Base-by-base conservation (phyloP, 2,329 filamentous ascomycete genomes). In the Pezicula carpinea region DNA sequence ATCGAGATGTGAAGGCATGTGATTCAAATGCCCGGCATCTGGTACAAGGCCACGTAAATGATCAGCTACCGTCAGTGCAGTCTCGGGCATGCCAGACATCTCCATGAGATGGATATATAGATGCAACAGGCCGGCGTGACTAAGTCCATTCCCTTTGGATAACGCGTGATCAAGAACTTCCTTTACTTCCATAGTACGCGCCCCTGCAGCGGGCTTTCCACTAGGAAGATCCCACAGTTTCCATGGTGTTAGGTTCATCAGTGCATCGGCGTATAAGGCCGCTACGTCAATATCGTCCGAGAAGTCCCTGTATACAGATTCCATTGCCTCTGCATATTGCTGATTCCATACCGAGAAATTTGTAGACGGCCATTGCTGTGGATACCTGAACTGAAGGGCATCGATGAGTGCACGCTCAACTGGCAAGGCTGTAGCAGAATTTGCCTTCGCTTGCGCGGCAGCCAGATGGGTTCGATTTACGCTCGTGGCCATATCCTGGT, bases 1-100 rank as follows among this genome's bases (percentile, higher is more conserved):
- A 61, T 91, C 86, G 31, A 91, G 70, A 62, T 92, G 87, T 0
- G 81, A 81, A 0, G 87, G 86, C 87, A 92, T 91, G 59, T 89
- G 85, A 34, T 82, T 72, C 0, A 88, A 67, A 62, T 90, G 86
- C 1, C 85, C 85, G 0, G 79, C 74, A 59, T 89, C 84, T 0
- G 85, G 85, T 0, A 85, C 77, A 2, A 89, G 72, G 8, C 71
- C 73, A 18, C 85, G 79, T 10, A 89, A 71, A 14, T 69, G 66
- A 56, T 89, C 76, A 5, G 83, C 84, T 0, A 76, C 70, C 0
- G 75, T 68, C 14, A 87, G 62, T 1, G 82, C 86, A 1, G 66
- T 61, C 60, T 88, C 85, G 0, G 85, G 85, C 0, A 69, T 73
- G 0, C 71, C 67, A 0, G 85, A 89, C 85, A 89, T 89, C 59